Evolutionary conservation across 805 yeast genomes (phyloP).

Genomic region (Saturnispora serradocipensis): DNA sequence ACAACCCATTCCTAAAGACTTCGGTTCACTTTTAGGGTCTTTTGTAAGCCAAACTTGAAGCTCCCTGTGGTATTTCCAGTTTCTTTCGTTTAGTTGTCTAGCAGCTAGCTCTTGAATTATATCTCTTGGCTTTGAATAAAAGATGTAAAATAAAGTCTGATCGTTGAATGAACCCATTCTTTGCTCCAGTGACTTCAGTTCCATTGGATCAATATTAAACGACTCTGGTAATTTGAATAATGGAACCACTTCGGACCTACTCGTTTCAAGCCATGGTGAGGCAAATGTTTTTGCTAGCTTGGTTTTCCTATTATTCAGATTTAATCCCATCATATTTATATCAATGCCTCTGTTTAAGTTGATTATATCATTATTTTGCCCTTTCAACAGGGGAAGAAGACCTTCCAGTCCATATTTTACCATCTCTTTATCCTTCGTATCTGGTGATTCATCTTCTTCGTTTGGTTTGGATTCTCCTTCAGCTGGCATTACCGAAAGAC

Average conservation of each 20-base stretch:
- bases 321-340: slow-evolving; percentile 55
- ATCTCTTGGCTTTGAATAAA: slow-evolving; percentile 89
- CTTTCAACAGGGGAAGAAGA: slow-evolving; percentile 45
- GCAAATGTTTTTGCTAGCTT: slow-evolving; percentile 56
- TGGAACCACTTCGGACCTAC: slow-evolving; percentile 86
- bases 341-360: slow-evolving; percentile 71
- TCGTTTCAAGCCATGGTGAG: slow-evolving; percentile 93
- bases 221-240: slow-evolving; percentile 55
- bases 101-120: slow-evolving; percentile 91
- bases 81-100: slow-evolving; percentile 78
- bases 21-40: slow-evolving; percentile 80
- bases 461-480: background rate
- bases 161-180: slow-evolving; percentile 62
- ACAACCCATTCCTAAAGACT: slow-evolving; percentile 67
- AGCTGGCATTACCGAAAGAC: slow-evolving; percentile 8
- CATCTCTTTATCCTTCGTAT: slow-evolving; percentile 29
- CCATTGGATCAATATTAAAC: slow-evolving; percentile 28
- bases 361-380: slow-evolving; percentile 55
- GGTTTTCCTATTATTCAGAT: slow-evolving; percentile 35
- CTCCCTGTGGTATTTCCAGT: slow-evolving; percentile 96
- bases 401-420: slow-evolving; percentile 65
- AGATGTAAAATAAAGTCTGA: slow-evolving; percentile 87
- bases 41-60: slow-evolving; percentile 95
- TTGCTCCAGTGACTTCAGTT: slow-evolving; percentile 21
- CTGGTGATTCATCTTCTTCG: slow-evolving; percentile 12